Evolutionary conservation across 306 rosid species (phyloP), one percentile per base, ranked within the genome.

Genomic region (Quercus rubra): DNA sequence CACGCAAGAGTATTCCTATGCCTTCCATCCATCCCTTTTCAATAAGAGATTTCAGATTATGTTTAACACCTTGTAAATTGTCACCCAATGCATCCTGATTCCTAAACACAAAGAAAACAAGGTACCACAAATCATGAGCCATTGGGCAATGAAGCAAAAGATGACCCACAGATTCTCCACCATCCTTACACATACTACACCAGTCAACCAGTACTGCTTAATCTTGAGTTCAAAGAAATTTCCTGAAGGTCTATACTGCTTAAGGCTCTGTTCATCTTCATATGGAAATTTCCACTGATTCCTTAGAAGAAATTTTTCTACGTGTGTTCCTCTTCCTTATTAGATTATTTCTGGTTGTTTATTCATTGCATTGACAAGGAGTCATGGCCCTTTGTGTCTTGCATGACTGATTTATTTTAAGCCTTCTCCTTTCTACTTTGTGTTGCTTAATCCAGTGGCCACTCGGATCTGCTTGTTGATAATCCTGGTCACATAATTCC

Each of bases 401-500:
- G 20, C 51, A 54, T 17, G 56, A 66, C 28, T 52, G 38, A n/a
- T 77, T 25, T 35, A 51, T 69, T 49, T 25, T 64, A 63, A 25
- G 49, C 66, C 15, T 62, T 46, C 55, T 84, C 56, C 30, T 58
- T 63, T 55, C 54, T 77, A 73, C 70, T 75, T 68, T 71, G 23
- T 72, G 63, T 77, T 83, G 75, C 63, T 79, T 75, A 75, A 71
- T 74, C 33, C 55, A 76, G 59, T 57, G 28, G 72, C 81, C 46
- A 27, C 72, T 75, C 80, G 73, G 57, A 76, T 83, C 54, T 74
- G 20, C 76, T 21, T 71, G 77, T 49, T 78, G 82, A 82, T 75
- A 78, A 27, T 74, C 78, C 73, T 71, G 69, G 83, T 66, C 77
- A 81, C 70, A 76, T 75, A 11, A 70, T 71, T 78, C 83, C 81